Conservation (phyloP, 495 filamentous ascomycete genomes). For the Annulohypoxylon bovei region DNA sequence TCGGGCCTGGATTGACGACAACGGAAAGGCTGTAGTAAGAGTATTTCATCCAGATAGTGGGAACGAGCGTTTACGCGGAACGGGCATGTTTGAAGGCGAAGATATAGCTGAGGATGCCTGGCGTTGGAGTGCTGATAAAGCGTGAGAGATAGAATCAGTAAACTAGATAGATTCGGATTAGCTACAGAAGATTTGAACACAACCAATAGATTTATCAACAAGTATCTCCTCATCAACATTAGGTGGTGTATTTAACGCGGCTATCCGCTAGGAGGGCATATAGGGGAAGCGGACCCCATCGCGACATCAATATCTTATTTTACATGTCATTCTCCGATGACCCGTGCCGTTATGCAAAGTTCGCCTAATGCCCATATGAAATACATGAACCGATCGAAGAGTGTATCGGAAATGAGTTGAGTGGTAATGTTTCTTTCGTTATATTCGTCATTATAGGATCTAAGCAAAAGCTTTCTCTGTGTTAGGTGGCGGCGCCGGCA, state of each 20-base stretch:
- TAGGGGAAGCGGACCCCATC: neutral
- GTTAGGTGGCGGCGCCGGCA: conserved; percentile 51
- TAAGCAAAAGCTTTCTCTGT: conserved; percentile 53
- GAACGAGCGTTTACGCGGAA: too few species aligned
- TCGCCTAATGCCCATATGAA: conserved; percentile 31
- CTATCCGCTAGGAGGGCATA: conserved; percentile 1
- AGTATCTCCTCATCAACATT: conserved; percentile 18
- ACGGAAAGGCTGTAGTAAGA: conserved; percentile 69
- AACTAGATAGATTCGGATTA: conserved; percentile 26
- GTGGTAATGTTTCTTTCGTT: conserved; percentile 40
- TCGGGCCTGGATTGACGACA: conserved; percentile 76
- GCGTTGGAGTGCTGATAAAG: conserved; percentile 30
- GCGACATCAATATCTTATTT: conserved; percentile 30
- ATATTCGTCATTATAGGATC: conserved; percentile 28
- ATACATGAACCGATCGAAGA: conserved; percentile 49
- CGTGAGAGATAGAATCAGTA: conserved; percentile 13
- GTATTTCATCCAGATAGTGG: conserved; percentile 62
- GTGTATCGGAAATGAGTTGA: conserved; percentile 52
- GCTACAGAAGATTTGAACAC: neutral
- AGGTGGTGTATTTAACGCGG: conserved; percentile 30
- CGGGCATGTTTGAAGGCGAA: neutral
- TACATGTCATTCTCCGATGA: conserved; percentile 41
- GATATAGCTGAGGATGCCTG: conserved; percentile 29
- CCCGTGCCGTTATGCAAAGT: conserved; percentile 38
- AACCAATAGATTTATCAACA: neutral